phyloP scores from a whole-genome alignment of 1,284 basidiomycete genomes.

The Cryptococcus sp. region DNA sequence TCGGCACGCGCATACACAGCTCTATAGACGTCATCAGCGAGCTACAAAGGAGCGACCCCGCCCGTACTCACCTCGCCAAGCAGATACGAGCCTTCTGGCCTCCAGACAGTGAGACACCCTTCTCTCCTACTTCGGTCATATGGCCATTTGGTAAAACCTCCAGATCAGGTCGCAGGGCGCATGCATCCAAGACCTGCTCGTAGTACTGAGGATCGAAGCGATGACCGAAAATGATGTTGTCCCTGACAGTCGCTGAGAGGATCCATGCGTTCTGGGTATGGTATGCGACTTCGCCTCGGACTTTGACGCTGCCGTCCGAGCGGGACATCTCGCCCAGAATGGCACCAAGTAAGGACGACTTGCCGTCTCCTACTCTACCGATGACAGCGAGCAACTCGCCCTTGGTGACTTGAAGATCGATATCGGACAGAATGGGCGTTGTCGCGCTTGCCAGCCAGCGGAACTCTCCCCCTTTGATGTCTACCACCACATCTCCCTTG shows the following conservation, averaged over 20 bases:
- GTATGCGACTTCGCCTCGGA: conserved; percentile 81
- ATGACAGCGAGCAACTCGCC: conserved; percentile 86
- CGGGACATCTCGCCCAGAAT: conserved; percentile 81
- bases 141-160: conserved; percentile 71
- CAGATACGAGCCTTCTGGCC: conserved; percentile 66
- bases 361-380: conserved; percentile 90
- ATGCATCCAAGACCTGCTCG: conserved; percentile 60
- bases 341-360: conserved; percentile 59
- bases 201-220: conserved; percentile 69
- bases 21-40: background rate
- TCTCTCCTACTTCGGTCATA: conserved; percentile 72
- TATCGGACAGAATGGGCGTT: conserved; percentile 72
- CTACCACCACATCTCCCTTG: conserved; percentile 73
- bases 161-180: conserved; percentile 80
- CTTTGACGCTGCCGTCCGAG: conserved; percentile 67
- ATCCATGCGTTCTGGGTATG: conserved; percentile 90
- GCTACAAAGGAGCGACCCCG: background rate
- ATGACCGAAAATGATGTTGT: conserved; percentile 89
- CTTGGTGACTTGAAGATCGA: conserved; percentile 73
- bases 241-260: conserved; percentile 75
- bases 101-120: conserved; percentile 58
- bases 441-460: conserved; percentile 64
- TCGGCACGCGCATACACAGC: conserved; percentile 63
- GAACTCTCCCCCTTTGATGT: conserved; percentile 74
- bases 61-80: conserved; percentile 53